Conservation (phyloP, 139 green algal species). For the Zygnema circumcarinatum region DNA sequence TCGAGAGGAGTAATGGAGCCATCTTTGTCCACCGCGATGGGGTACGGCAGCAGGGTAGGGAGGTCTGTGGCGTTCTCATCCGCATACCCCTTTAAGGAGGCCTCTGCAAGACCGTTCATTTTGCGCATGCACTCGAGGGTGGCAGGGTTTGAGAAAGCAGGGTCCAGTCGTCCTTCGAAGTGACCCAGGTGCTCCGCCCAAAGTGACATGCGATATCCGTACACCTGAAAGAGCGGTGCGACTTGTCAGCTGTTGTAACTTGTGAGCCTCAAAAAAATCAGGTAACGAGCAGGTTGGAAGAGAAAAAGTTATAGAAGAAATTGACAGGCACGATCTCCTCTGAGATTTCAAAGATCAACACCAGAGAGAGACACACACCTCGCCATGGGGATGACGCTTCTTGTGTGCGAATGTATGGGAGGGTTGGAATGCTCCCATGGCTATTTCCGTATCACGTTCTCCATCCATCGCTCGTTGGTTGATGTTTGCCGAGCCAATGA, state of each 20-base stretch:
- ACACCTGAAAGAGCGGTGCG: constrained; percentile 53
- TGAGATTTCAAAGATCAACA: too few species aligned
- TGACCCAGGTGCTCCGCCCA: constrained; percentile 65
- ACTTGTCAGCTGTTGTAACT: too few species aligned
- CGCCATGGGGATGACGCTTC: background rate
- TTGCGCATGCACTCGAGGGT: constrained; percentile 51
- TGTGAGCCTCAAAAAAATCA: too few species aligned
- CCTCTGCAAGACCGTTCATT: constrained; percentile 40
- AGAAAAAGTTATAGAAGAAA: too few species aligned
- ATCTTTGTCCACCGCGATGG: constrained; percentile 57
- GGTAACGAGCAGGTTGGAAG: too few species aligned
- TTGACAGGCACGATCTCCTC: too few species aligned
- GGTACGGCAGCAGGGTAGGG: constrained; percentile 62
- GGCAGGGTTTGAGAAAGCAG: constrained; percentile 13
- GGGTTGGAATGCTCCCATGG: constrained; percentile 65
- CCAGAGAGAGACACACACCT: background rate
- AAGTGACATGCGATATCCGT: constrained; percentile 65
- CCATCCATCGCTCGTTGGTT: constrained; percentile 60
- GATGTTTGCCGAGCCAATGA: constrained; percentile 75
- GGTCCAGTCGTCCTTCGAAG: background rate
- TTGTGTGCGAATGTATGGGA: constrained; percentile 5
- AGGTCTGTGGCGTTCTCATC: constrained; percentile 54
- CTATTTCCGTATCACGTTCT: constrained; percentile 71
- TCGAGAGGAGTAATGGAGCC: constrained; percentile 47
- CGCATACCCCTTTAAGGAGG: constrained; percentile 41